A percentile compares a stretch with the other conserved stretches of the same genome.
phyloP scores from a whole-genome alignment of 768 basidiomycete genomes.

The Megacollybia marginata region DNA sequence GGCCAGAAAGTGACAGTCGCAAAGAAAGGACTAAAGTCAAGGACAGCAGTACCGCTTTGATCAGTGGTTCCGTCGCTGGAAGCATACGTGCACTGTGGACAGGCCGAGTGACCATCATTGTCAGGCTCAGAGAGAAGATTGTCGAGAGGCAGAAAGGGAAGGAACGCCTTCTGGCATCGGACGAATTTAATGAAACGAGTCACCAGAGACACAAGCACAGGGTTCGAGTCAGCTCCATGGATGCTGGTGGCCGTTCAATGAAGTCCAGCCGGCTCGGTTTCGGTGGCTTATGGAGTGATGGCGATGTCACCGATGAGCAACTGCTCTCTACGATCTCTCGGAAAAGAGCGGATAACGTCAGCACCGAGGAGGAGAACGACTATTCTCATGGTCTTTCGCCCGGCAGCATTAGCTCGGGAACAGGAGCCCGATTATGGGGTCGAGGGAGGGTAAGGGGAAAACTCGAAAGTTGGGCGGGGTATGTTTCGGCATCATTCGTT shows the following conservation, averaged over 20 bases:
- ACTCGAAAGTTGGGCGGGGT: conserved; percentile 45
- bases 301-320: conserved; percentile 3
- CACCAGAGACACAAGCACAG: not conserved
- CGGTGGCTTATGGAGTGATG: conserved; percentile 5
- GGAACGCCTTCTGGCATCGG: not conserved
- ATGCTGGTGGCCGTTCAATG: not conserved
- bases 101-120: conserved; percentile 3
- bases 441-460: conserved; percentile 38
- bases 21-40: not conserved
- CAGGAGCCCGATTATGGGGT: conserved; percentile 18
- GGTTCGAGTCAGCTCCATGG: not conserved
- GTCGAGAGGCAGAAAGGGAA: conserved; percentile 1
- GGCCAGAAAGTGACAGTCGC: not conserved
- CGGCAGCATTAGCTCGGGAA: not conserved
- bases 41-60: not conserved
- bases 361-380: conserved; percentile 17
- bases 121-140: conserved; percentile 2
- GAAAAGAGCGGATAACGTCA: not conserved
- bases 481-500: conserved; percentile 10
- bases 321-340: not conserved
- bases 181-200: not conserved
- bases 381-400: not conserved
- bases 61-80: conserved; percentile 2
- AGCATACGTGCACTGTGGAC: conserved; percentile 7
- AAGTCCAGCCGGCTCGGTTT: not conserved